Evolutionary conservation across 352 stramenopile species (phyloP), one percentile per base, ranked within the genome.

Genomic region (Phytophthora sp.): DNA sequence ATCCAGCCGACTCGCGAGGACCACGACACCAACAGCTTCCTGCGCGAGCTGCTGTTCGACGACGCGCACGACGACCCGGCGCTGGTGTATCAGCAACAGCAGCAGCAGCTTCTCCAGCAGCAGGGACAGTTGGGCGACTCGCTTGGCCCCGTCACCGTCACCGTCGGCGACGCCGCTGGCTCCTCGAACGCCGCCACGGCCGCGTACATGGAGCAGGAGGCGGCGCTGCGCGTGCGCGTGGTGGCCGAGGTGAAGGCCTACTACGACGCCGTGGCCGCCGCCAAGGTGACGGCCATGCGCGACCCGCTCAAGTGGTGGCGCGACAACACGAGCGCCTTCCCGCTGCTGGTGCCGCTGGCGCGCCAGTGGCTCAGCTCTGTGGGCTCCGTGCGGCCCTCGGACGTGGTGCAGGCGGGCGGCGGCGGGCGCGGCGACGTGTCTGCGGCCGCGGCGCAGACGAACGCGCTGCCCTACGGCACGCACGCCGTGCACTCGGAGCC

Each of bases 261-360:
- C 52, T 80, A 80, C 48, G 70, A 79, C 15, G 69, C 66, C 2
- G 74, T 77, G 11, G 66, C 71, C 0, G 28, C 32, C 0, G 65
- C 74, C 4, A 76, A 71, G 41, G 74, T 77, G 38, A 64, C 59
- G 28, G 62, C 70, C 5, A 76, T 82, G 44, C 68, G 74, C 7
- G 74, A 81, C 27, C 75, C 74, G 17, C 43, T 80, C 34, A 73
- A 73, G 28, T 84, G 75, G 75, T 84, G 75, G 75, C 51, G 66
- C 17, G 65, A 81, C 28, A 71, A 79, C 45, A 72, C 64, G 30
- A 28, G 54, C 17, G 52, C 46, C 2, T 73, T 81, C 46, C 72
- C 72, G 35, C 42, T 84, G 51, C 55, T 84, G 12, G 61, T 72
- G 27, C 75, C 75, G 35, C 48, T 84, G n/a, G 75, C 75, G 34